Base-by-base conservation (phyloP, 2,329 filamentous ascomycete genomes). In the Botrytis hyacinthi region DNA sequence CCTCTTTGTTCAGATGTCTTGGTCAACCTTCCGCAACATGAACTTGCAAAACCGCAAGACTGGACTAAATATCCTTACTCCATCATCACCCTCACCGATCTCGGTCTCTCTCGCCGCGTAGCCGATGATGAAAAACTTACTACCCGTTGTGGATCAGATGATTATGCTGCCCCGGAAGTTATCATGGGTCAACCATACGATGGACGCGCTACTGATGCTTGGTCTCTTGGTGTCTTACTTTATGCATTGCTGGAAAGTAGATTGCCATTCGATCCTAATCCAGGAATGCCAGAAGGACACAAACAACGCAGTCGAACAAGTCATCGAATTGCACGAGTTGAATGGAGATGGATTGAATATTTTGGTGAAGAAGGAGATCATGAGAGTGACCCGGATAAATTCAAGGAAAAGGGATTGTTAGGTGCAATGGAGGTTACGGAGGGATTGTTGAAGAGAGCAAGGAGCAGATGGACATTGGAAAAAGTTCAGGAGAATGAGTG, bases 111-210 rank as follows among this genome's bases (percentile, higher is more conserved):
- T 4, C 89, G 95, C 72, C 91, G 92, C 51, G 93, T 98, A 57
- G 89, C 93, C 26, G 91, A 94, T 75, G 93, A 94, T 70, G 94
- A 97, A 77, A 91, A 95, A 75, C 87, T 99, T n/a, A 93, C 93
- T 75, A 98, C 95, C 2, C 90, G 96, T 16, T 99, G 96, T 82
- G 96, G 96, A 46, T 97, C 93, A 59, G 96, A 98, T 83, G 96
- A 99, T 83, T 99, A 99, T 81, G 95, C 95, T 2, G 95, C 96
- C 0, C 96, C 96, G 0, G 96, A 99, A 82, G 94, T 99, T 63
- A 91, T 99, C 71, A 93, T 99, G 86, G 95, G 95, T 37, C 93
- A 97, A 80, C 90, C 93, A 12, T 99, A 99, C 81, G 95, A 98
- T 81, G 96, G 96, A 46, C 93, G 94, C 54, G 89, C 92, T 2